Percentiles rank a stretch among this genome's conserved stretches.
phyloP scores from a whole-genome alignment of 129 eudicot species.

The Helianthus tuberosus region DNA sequence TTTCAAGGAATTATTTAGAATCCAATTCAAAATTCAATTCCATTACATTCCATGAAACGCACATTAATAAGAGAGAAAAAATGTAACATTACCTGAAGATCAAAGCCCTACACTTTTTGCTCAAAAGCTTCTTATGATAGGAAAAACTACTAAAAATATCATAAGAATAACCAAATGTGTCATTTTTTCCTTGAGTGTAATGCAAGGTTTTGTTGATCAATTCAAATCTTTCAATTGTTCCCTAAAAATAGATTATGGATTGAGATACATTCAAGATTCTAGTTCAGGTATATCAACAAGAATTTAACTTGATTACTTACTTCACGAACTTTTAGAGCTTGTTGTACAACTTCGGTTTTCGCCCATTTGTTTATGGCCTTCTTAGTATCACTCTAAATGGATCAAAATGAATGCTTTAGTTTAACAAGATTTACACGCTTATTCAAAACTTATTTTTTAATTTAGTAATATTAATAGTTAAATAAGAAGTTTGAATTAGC shows the following conservation, averaged over 20 bases:
- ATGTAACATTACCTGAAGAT: conserved; percentile 1
- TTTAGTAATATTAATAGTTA: too few species aligned
- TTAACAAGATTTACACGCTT: too few species aligned
- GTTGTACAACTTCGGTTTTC: conserved; percentile 4
- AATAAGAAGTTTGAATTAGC: too few species aligned
- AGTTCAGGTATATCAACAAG: not conserved
- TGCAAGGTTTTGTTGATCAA: not conserved
- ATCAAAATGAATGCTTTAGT: too few species aligned
- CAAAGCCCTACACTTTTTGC: conserved; percentile 10
- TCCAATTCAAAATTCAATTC: too few species aligned
- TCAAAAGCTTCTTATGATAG: conserved; percentile 13
- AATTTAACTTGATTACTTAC: not conserved
- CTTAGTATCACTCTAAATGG: not conserved
- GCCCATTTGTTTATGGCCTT: not conserved
- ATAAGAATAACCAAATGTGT: conserved; percentile 16
- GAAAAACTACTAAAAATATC: conserved; percentile 14
- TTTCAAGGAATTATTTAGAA: too few species aligned
- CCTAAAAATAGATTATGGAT: not conserved
- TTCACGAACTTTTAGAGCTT: conserved; percentile 17
- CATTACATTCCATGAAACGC: too few species aligned
- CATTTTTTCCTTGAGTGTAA: not conserved
- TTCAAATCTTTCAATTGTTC: conserved; percentile 2
- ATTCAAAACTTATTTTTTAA: too few species aligned
- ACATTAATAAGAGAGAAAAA: too few species aligned
- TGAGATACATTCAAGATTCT: not conserved